phyloP scores from a whole-genome alignment of 2,329 filamentous ascomycete genomes.

The Chrysoporthe cubensis region DNA sequence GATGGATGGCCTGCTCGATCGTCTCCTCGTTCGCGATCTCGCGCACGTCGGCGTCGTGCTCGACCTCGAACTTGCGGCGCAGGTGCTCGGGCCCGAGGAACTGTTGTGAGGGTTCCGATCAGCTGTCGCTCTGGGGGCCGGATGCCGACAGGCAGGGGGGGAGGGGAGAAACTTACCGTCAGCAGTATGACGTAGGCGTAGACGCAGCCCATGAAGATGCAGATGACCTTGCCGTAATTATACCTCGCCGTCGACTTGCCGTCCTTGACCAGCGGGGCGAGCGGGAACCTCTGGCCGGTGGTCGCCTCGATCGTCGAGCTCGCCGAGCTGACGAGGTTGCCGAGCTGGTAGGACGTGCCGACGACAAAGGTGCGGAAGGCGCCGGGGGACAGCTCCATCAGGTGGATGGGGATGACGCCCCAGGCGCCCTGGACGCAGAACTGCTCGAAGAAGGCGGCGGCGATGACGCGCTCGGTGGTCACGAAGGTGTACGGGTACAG shows the following conservation, averaged over 20 bases:
- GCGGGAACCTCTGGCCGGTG: conserved; percentile 74
- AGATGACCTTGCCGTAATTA: conserved; percentile 82
- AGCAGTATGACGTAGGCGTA: conserved; percentile 66
- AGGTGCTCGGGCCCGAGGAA: conserved; percentile 64
- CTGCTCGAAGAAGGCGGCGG: conserved; percentile 82
- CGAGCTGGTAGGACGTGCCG: conserved; percentile 75
- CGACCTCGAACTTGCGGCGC: conserved; percentile 54
- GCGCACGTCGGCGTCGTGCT: conserved; percentile 51
- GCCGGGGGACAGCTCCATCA: conserved; percentile 76
- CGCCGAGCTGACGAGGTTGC: conserved; percentile 72
- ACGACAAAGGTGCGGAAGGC: conserved; percentile 76
- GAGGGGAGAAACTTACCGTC: conserved; percentile 40
- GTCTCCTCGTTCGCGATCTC: conserved; percentile 49
- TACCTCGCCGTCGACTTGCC: conserved; percentile 58
- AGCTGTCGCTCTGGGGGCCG: background rate
- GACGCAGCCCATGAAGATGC: conserved; percentile 89
- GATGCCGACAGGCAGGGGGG: background rate
- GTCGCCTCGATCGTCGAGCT: conserved; percentile 77
- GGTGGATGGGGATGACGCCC: conserved; percentile 76
- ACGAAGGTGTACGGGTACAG: conserved; percentile 84
- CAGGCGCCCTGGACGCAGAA: conserved; percentile 79
- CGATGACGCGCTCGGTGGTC: conserved; percentile 66
- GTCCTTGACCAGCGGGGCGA: conserved; percentile 49
- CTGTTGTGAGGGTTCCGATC: background rate
- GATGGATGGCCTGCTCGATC: conserved; percentile 44